Base-by-base conservation (phyloP, 2,329 filamentous ascomycete genomes). In the Claviceps arundinis region DNA sequence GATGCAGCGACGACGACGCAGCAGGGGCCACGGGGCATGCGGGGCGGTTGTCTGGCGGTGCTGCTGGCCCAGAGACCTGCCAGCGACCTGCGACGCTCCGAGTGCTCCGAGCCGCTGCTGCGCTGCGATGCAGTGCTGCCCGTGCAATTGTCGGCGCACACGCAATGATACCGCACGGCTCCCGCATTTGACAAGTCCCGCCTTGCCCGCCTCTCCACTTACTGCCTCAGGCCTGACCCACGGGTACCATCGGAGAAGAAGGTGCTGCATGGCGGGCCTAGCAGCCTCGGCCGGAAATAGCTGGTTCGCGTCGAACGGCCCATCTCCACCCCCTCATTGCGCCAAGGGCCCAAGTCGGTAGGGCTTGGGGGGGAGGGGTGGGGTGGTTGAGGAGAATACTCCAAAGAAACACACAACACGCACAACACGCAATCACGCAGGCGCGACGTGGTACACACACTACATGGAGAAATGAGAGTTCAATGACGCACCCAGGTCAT, bases 251-350 rank as follows among this genome's bases (percentile, higher is more conserved):
- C 30, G 30, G 30, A 34, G 30, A 34, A 34, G 30, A 34, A 34
- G 30, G 30, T 34, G 26, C 26, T 30, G 26, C 26, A 30, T 16
- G 37, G 40, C 24, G 26, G 24, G 19, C n/a, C 30, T 43, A 40
- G 42, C 30, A 46, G 17, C 46, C 46, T 45, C 40, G 38, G 48
- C 47, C 52, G 42, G 43, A 54, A 54, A 54, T 52, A 54, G 52
- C 52, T 54, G 49, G 50, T 44, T 51, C 48, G 19, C n/a, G 41
- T 45, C 42, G 40, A 22, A 37, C 41, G 26, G 22, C 11, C 24
- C 19, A 24, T 14, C 37, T 43, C 19, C 14, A 26, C 22, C 8
- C 9, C 14, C 30, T 34, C 13, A 26, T 37, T 26, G 47, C 34
- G 46, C 52, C 41, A 48, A 19, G 19, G 19, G 19, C 19, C 19